phyloP scores from a whole-genome alignment of 192 early-diverging fungal genomes.

The Coemansia sp. region DNA sequence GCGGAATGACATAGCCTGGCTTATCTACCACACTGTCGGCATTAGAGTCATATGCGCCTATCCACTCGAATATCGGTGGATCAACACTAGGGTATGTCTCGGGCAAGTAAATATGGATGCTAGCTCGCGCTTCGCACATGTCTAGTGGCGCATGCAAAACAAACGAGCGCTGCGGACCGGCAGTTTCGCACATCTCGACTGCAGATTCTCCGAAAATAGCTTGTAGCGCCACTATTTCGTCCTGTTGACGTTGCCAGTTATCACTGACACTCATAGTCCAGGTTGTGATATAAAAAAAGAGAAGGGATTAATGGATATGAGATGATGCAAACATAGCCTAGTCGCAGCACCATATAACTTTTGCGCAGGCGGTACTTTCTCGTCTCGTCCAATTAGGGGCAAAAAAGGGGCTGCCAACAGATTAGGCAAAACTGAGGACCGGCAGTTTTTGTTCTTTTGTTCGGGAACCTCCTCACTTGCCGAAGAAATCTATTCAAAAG shows the following conservation, averaged over 20 bases:
- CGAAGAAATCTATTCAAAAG: neutral
- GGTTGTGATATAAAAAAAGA: no score
- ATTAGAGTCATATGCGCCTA: slow-evolving; percentile 26
- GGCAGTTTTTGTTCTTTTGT: neutral
- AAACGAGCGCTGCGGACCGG: slow-evolving; percentile 20
- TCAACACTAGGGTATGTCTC: slow-evolving; percentile 45
- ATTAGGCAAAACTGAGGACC: neutral
- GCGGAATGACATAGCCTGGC: slow-evolving; percentile 30
- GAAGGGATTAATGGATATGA: neutral
- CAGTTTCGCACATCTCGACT: slow-evolving; percentile 14
- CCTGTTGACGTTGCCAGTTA: slow-evolving; percentile 50
- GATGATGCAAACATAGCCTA: neutral
- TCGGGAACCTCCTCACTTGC: neutral
- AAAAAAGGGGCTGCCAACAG: neutral
- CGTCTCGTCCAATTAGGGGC: slow-evolving; percentile 4
- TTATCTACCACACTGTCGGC: neutral
- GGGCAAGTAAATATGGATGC: slow-evolving; percentile 48
- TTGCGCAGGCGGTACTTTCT: neutral
- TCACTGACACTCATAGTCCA: slow-evolving; percentile 23
- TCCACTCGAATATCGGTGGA: slow-evolving; percentile 52
- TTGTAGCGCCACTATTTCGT: slow-evolving; percentile 52
- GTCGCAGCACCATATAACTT: neutral
- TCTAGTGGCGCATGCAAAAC: slow-evolving; percentile 41
- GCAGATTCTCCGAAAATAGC: slow-evolving; percentile 54
- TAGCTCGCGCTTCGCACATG: slow-evolving; percentile 21